Percentiles rank a stretch among this genome's conserved stretches.
phyloP scores from a whole-genome alignment of 106 monocot genomes.

The Alisma plantagoaquatica region DNA sequence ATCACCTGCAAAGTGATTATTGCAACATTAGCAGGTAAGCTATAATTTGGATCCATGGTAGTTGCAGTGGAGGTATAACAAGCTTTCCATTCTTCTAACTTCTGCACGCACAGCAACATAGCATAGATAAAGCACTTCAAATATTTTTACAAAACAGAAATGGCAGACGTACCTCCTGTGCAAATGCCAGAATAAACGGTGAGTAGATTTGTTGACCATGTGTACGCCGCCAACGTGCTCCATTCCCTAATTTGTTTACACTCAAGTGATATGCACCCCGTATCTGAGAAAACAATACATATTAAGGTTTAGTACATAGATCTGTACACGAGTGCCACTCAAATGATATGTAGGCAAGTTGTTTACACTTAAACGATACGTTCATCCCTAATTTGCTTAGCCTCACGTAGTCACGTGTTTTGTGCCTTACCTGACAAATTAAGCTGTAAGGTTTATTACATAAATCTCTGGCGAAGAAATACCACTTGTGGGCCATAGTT shows the following conservation, averaged over 20 bases:
- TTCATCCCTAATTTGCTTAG: too few species aligned
- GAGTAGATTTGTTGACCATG: constrained; percentile 73
- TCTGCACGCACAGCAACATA: constrained; percentile 14
- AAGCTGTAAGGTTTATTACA: too few species aligned
- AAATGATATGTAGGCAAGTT: too few species aligned
- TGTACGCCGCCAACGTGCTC: constrained; percentile 73
- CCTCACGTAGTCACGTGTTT: too few species aligned
- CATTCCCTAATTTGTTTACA: constrained; percentile 43
- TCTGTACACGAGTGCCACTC: too few species aligned
- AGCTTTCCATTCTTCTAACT: constrained; percentile 50
- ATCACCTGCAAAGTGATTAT: constrained; percentile 68
- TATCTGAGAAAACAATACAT: constrained; percentile 16
- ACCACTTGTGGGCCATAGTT: too few species aligned
- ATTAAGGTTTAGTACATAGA: neutral
- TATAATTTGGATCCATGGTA: constrained; percentile 43
- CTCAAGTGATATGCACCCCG: constrained; percentile 54
- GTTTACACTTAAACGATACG: too few species aligned
- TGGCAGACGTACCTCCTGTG: constrained; percentile 37
- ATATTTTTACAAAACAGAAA: neutral
- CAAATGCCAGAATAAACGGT: constrained; percentile 63
- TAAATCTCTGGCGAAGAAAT: too few species aligned
- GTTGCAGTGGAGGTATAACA: constrained; percentile 25
- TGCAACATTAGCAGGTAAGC: constrained; percentile 74
- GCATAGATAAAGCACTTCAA: neutral
- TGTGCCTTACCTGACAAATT: too few species aligned